Base-by-base conservation (phyloP, 192 early-diverging fungal species). In the Umbelopsis sp. region DNA sequence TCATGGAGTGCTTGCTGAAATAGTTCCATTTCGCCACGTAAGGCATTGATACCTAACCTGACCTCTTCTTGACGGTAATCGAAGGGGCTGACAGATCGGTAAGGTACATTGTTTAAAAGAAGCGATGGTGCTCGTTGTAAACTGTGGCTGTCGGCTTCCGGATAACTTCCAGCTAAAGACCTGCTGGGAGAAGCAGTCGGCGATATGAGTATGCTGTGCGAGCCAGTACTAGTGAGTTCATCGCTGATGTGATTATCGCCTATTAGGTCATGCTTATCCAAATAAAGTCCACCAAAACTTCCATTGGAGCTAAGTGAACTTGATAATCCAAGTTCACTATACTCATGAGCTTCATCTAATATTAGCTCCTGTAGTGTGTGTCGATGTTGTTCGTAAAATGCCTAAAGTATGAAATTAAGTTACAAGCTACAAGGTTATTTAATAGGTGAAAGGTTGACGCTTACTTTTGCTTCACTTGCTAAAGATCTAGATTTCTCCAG, bases 51-150 rank as follows among this genome's bases (percentile, higher is more conserved):
- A 13, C 48, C 30, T 0, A 69, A 25, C 3, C n/a, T 65, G 2
- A 77, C 11, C 11, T 69, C 48, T 16, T 72, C 45, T 30, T 72
- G 58, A 10, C 64, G 68, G n/a, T 72, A 72, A 27, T 77, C 71
- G 69, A 69, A 77, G 0, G 75, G 68, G 21, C 69, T 61, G 8
- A 69, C 46, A 20, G 49, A 46, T 22, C 48, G 51, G n/a, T 65
- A 64, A 65, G 67, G 55, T 21, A 69, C 47, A 69, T 74, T 70
- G 53, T 70, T 70, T 18, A 70, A 53, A 18, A 70, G 49, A 23
- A 74, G 48, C 8, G 74, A 70, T 2, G 27, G 64, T 46, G 49
- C 51, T 25, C 69, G 22, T 46, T 61, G 47, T 9, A 25, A 12
- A 23, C 33, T 30, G 55, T 61, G 55, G 5, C 55, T 25, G 25